Base-by-base conservation (phyloP, 1,284 basidiomycete genomes). In the Retiboletus flavoniger region DNA sequence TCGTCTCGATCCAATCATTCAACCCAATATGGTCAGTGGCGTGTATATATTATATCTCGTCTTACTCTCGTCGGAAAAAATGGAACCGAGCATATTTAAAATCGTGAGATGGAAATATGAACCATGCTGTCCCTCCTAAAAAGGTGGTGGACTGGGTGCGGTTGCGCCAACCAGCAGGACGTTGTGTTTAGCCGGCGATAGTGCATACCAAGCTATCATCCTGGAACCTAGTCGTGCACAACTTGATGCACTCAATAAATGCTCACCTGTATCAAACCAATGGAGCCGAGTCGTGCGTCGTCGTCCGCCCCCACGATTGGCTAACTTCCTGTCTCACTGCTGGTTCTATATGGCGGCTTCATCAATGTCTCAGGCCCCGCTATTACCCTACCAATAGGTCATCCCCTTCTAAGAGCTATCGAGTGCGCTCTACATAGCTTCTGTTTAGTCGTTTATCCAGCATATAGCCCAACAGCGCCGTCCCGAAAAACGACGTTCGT, bases 91-190 rank as follows among this genome's bases (percentile, higher is more conserved):
- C 84, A 7, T 86, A 85, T 67, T 80, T 86, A 87, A 87, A 87
- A 68, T 78, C 80, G 0, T 87, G 83, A 82, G 78, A 79, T 17
- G 84, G 78, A 10, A 73, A 75, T 14, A 73, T 78, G n/a, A n/a
- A n/a, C 7, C 76, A 80, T 56, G 84, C 83, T 3, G 47, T 24
- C 14, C 35, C 26, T 47, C 26, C 46, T 40, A 29, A 5, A 10
- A 32, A n/a, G 46, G 26, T 3, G 26, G 7, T 14, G 24, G 32
- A 47, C 24, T 24, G 4, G 3, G 45, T 16, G 26, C 26, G 16
- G 21, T 47, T 11, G 24, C 16, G 24, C 24, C 24, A 24, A 24
- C 24, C 4, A 24, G 24, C 24, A 24, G 24, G 24, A 24, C 24
- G 24, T 24, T 24, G 4, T 24, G 24, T 28, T 38, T n/a, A 31